Evolutionary conservation across 306 rosid genomes (phyloP).

Genomic region (Cicer pinnatifidum): DNA sequence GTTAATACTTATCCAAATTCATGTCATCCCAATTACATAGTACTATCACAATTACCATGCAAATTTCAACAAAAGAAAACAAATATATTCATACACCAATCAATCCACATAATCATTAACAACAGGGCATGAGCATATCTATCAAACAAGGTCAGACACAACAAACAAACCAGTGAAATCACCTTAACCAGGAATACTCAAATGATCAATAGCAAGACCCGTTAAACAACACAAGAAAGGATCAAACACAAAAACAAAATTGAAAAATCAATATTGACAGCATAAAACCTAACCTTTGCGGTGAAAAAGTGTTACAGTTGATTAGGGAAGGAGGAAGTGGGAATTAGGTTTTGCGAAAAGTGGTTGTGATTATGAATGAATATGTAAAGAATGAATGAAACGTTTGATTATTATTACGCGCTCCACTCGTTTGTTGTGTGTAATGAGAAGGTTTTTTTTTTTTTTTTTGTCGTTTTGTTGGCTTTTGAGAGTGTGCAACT

Average conservation of each 20-base stretch:
- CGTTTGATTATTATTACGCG: slow-evolving; percentile 2
- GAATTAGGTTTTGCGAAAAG: slow-evolving; percentile 30
- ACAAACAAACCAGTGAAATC: neutral
- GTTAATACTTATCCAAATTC: slow-evolving; percentile 23
- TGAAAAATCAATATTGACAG: slow-evolving; percentile 29
- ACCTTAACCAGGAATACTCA: slow-evolving; percentile 1
- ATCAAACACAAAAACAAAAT: neutral
- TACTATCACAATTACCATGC: slow-evolving; percentile 22
- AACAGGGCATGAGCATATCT: neutral
- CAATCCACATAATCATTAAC: slow-evolving; percentile 7
- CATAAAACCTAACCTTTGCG: slow-evolving; percentile 44
- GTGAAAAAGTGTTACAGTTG: slow-evolving; percentile 25
- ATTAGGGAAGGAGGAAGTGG: slow-evolving; percentile 12
- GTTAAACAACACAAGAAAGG: slow-evolving; percentile 22
- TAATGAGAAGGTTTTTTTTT: too few relatives aligned
- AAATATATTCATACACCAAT: slow-evolving; percentile 1
- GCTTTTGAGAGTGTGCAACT: neutral
- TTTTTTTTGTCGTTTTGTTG: neutral
- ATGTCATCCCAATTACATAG: slow-evolving; percentile 20
- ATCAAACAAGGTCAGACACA: neutral
- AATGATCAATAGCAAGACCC: slow-evolving; percentile 9
- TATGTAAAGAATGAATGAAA: slow-evolving; percentile 26
- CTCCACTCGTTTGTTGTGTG: neutral
- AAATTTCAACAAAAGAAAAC: slow-evolving; percentile 31
- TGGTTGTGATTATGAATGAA: slow-evolving; percentile 29